Base-by-base conservation (phyloP, 1,284 basidiomycete species). In the Microbotryum silenes-acaulis region DNA sequence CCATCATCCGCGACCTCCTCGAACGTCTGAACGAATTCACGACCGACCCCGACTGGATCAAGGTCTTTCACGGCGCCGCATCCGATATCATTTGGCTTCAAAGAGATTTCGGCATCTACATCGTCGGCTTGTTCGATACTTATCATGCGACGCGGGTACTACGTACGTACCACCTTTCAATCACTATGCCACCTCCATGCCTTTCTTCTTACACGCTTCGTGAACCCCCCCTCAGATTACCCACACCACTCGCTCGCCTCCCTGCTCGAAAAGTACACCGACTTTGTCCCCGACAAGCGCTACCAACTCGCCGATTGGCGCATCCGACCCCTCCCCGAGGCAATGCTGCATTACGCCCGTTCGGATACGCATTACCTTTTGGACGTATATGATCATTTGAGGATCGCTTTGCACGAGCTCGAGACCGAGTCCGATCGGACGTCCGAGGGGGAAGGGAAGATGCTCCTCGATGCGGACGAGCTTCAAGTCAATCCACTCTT, bases 271-370 rank as follows among this genome's bases (percentile, higher is more conserved):
- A 86, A 87, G 77, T 97, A 91, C 72, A 92, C 89, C 72, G 84
- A 89, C 71, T 93, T 93, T 72, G 82, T 82, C n/a, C 84, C 94
- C 0, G 94, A 98, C 78, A 98, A 98, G 77, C 83, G 89, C 23
- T 97, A 93, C 74, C 94, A 97, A 74, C 79, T 92, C 20, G 94
- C 94, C 12, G 94, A 98, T 75, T 98, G 94, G 94, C 84, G 94
- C 29, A 90, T 97, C 70, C 82, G 88, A 52, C 94, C 94, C 1
- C 77, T 98, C 10, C 88, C 92, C 0, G 76, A 83, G 51, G 90
- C 90, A 70, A 96, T 97, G 92, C 77, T 91, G 33, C 79, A 83
- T 59, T 98, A 98, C 74, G 94, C 94, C 2, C 86, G 92, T 23
- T 89, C 89, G 6, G 94, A 98, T 75, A 98, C 94, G 0, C 94